Conservation (phyloP, 2,329 filamentous ascomycete genomes). For the Calonectria hawksworthii region DNA sequence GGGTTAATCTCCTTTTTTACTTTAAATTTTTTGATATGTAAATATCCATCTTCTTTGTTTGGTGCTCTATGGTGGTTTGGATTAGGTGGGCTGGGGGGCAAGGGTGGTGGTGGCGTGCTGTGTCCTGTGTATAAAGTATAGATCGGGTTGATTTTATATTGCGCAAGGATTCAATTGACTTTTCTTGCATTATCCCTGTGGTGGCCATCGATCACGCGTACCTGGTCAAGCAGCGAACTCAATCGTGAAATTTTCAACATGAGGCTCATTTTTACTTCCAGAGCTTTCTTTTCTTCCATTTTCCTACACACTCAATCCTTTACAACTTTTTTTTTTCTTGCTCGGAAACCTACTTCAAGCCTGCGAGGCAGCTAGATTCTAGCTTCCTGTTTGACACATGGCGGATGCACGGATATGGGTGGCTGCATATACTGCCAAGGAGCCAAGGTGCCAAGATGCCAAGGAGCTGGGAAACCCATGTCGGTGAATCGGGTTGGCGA, state of each 20-base stretch:
- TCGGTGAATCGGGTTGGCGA: not conserved
- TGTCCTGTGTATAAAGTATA: not conserved
- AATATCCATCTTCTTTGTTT: not conserved
- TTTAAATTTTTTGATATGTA: not conserved
- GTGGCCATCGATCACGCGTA: not conserved
- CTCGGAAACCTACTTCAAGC: not conserved
- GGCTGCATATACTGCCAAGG: not conserved
- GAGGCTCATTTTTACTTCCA: not conserved
- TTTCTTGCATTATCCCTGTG: not conserved
- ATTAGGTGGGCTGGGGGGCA: not conserved
- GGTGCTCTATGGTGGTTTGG: not conserved
- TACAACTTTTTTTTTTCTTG: not conserved
- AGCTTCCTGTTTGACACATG: not conserved
- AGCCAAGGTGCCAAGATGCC: not conserved
- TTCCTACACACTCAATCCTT: not conserved
- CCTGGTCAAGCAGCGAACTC: not conserved
- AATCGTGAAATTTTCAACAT: not conserved
- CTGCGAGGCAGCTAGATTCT: not conserved
- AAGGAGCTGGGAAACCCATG: not conserved
- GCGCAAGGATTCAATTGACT: not conserved
- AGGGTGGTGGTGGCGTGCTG: not conserved
- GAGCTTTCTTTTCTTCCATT: too few species aligned
- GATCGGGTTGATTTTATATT: not conserved
- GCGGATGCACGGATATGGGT: not conserved
- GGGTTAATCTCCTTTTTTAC: not conserved